Evolutionary conservation across 805 yeast species (phyloP).

Genomic region (Limtongozyma cylindracea): DNA sequence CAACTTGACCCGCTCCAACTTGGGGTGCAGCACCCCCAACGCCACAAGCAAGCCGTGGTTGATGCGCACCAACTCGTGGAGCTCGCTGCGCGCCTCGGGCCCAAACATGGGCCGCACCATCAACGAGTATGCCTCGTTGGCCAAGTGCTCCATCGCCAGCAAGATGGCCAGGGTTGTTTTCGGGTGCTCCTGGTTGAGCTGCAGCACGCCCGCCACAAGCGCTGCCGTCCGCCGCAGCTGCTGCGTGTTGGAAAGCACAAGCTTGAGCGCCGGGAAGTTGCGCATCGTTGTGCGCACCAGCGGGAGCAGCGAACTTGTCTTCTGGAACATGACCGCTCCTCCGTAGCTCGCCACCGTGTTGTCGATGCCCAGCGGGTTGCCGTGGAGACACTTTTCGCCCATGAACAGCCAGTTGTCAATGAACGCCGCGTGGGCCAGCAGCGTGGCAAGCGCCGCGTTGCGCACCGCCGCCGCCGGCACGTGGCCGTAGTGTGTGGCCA

Average conservation of each 20-base stretch:
- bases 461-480: constrained; percentile 7
- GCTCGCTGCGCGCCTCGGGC: constrained; percentile 10
- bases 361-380: constrained; percentile 92
- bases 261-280: constrained; percentile 45
- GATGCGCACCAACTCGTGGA: constrained; percentile 42
- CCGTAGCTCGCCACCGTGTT: constrained; percentile 92
- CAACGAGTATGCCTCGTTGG: constrained; percentile 42
- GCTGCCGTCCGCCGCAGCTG: constrained; percentile 77
- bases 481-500: constrained; percentile 34
- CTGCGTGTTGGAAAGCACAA: constrained; percentile 62
- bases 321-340: constrained; percentile 74
- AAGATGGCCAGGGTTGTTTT: constrained; percentile 28
- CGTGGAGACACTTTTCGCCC: constrained; percentile 91
- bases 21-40: constrained; percentile 81
- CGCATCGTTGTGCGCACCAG: constrained; percentile 28
- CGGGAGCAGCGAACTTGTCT: no score
- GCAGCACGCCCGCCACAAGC: constrained; percentile 55
- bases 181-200: constrained; percentile 24
- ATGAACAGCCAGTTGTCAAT: constrained; percentile 74
- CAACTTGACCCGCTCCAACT: constrained; percentile 50
- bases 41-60: constrained; percentile 78
- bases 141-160: constrained; percentile 52
- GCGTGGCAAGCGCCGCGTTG: no score
- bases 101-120: constrained; percentile 27
- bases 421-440: constrained; percentile 17